Evolutionary conservation across 1,284 basidiomycete species (phyloP).

Genomic region (Kwoniella shivajii): DNA sequence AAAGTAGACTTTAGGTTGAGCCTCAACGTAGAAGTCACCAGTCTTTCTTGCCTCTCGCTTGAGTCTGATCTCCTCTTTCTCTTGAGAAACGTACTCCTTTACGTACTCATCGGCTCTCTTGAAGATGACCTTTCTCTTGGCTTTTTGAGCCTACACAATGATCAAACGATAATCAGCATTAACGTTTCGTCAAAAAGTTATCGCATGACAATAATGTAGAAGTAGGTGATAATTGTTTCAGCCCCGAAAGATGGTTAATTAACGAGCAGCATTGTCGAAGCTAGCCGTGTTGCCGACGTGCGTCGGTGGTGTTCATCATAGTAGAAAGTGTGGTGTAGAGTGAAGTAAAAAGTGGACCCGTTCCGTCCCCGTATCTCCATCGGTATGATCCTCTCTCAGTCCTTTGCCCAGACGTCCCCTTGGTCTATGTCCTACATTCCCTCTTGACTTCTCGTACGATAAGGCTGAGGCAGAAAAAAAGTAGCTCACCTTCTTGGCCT

Average conservation of each 20-base stretch:
- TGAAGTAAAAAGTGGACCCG: not conserved
- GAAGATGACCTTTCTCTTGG: conserved; percentile 97
- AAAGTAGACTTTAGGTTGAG: conserved; percentile 96
- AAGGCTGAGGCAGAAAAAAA: conserved; percentile 1
- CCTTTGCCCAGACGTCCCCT: too few species aligned
- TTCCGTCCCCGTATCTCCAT: not conserved
- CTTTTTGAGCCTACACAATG: conserved; percentile 69
- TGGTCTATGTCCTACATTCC: not conserved
- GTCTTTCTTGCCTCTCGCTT: conserved; percentile 89
- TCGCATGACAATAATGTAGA: conserved; percentile 8
- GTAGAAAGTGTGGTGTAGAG: not conserved
- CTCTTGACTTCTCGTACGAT: not conserved
- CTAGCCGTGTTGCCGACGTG: conserved; percentile 52
- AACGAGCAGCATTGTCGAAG: conserved; percentile 70
- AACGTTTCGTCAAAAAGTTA: not conserved
- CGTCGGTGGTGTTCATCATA: conserved; percentile 78
- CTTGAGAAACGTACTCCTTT: conserved; percentile 90
- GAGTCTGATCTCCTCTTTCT: conserved; percentile 95
- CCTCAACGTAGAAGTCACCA: conserved; percentile 96
- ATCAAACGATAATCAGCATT: conserved; percentile 8
- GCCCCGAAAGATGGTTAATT: conserved; percentile 99
- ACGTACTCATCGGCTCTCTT: conserved; percentile 99
- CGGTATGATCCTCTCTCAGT: not conserved
- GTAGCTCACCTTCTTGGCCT: conserved; percentile 87
- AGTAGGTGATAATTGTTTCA: conserved; percentile 56